Base-by-base conservation (phyloP, 768 basidiomycete genomes). In the Cubamyces lactineus region DNA sequence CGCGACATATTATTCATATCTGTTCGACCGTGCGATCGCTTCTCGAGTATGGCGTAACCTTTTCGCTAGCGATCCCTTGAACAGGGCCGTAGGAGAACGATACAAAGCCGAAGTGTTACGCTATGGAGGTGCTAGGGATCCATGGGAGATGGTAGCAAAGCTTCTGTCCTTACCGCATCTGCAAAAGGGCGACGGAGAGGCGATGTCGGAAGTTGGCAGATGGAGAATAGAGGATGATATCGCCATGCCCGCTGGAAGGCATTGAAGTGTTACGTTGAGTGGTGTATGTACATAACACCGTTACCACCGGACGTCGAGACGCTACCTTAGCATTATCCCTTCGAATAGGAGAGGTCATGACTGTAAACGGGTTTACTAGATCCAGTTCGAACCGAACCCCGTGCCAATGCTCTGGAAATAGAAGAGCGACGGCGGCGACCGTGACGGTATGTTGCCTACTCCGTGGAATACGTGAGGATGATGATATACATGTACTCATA, bases 1-100 rank as follows among this genome's bases (percentile, higher is more conserved):
- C 5, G 95, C 96, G 15, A 97, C 94, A 0, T 99, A 99, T 72
- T 99, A 99, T 69, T 95, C 94, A 3, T 99, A 99, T 71, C 81
- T 98, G 13, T 96, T 99, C 66, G 97, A 98, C 67, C 86, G 96
- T 5, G 94, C 94, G 4, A 97, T 99, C 61, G 96, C 97, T 0
- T 91, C 91, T 6, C 84, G 90, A n/a, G 88, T 98, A 0, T 99
- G 93, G 91, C 74, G 78, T 11, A 82, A 85, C 96, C 0, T 98
- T 98, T 69, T 76, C 79, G 9, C 62, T 67, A 0, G n/a, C n/a
- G 80, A 91, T 46, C 91, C 93, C 0, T 74, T 98, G 16, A 80
- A 81, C 56, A 78, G 96, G 16, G 83, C 82, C 39, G 79, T 83
- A 2, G 97, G 97, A 0, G 94, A 98, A 71, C 85, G 80, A 73